Percentiles rank a stretch among this genome's conserved stretches.
phyloP scores from a whole-genome alignment of 371 early-diverging fungal species.

The Parasitella parasitica region DNA sequence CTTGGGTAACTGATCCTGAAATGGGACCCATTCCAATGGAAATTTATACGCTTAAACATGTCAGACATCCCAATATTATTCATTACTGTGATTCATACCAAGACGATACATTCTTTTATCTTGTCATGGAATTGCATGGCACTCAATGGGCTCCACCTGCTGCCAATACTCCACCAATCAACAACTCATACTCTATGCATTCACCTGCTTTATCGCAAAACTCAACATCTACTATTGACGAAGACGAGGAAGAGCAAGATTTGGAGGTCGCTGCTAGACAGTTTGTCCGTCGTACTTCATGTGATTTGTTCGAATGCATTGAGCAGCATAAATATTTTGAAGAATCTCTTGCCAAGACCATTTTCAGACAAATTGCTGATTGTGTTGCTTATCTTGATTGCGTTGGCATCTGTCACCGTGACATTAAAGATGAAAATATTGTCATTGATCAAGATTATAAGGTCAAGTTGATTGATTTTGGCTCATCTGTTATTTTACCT shows the following conservation, averaged over 20 bases:
- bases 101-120: constrained; percentile 64
- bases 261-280: constrained; percentile 20
- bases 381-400: constrained; percentile 67
- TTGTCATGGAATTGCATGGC: constrained; percentile 83
- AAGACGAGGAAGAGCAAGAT: constrained; percentile 19
- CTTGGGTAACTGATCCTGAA: constrained; percentile 63
- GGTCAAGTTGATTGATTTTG: constrained; percentile 86
- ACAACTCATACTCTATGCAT: constrained; percentile 5
- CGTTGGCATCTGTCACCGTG: constrained; percentile 62
- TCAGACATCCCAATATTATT: constrained; percentile 72
- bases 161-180: background rate
- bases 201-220: constrained; percentile 34
- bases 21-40: constrained; percentile 76
- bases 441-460: constrained; percentile 66
- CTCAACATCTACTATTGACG: constrained; percentile 31
- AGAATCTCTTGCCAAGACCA: constrained; percentile 56
- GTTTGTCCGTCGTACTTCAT: constrained; percentile 55
- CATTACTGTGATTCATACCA: constrained; percentile 66
- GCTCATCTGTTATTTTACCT: constrained; percentile 50
- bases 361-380: constrained; percentile 72
- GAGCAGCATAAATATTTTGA: constrained; percentile 65
- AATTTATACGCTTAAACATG: constrained; percentile 68
- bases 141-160: constrained; percentile 54
- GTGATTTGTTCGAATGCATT: constrained; percentile 84
- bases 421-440: constrained; percentile 78